These are phyloP conservation scores for Ascochyta rabiei DNA, from an alignment of 2,329 filamentous ascomycete species.

Conservation along the genomic window DNA sequence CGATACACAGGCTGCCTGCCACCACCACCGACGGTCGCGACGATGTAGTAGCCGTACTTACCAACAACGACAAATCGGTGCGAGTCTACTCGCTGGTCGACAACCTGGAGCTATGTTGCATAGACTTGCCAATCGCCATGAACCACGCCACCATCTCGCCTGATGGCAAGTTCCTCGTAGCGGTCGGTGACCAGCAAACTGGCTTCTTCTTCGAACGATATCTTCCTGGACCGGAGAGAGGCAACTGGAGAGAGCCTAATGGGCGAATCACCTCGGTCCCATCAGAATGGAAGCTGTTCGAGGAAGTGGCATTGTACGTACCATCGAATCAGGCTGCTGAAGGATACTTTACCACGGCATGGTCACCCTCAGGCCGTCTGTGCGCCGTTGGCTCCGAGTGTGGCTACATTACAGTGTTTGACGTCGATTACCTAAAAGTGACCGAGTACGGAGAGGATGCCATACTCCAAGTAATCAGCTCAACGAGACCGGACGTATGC, in stretches of 20 bases:
- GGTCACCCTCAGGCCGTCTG: conserved; percentile 72
- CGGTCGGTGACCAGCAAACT: conserved; percentile 85
- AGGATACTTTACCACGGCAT: conserved; percentile 78
- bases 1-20: conserved; percentile 61
- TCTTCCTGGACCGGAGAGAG: conserved; percentile 39
- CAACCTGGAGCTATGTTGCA: conserved; percentile 69
- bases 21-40: conserved; percentile 52
- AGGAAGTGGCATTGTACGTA: conserved; percentile 51
- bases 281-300: conserved; percentile 50
- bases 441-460: conserved; percentile 60
- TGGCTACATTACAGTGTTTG: conserved; percentile 77
- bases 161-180: conserved; percentile 78
- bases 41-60: conserved; percentile 74
- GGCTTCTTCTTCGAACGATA: conserved; percentile 80
- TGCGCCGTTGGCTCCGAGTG: conserved; percentile 81
- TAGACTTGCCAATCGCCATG: conserved; percentile 82
- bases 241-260: conserved; percentile 31
- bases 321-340: conserved; percentile 45
- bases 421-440: conserved; percentile 57
- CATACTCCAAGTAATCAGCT: conserved; percentile 76
- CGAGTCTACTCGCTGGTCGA: conserved; percentile 78
- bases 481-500: conserved; percentile 70
- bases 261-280: conserved; percentile 27
- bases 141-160: conserved; percentile 95
- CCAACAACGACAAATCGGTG: conserved; percentile 92